phyloP scores from a whole-genome alignment of 106 monocot species.

The Amphibolis antarctica region DNA sequence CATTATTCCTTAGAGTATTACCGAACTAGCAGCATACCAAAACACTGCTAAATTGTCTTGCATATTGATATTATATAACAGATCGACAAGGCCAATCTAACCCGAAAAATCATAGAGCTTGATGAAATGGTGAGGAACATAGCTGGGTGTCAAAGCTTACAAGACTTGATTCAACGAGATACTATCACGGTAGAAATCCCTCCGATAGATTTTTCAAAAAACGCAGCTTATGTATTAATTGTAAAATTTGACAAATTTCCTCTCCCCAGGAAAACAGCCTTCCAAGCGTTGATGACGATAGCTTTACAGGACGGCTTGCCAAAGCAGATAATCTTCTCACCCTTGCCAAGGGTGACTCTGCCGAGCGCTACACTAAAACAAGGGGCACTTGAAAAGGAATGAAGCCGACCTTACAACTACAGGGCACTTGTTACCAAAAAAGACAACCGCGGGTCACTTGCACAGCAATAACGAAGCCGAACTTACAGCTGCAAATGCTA shows the following conservation, averaged over 20 bases:
- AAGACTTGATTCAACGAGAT: slow-evolving; percentile 13
- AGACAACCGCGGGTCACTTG: not conserved
- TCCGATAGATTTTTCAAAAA: not conserved
- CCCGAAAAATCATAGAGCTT: slow-evolving; percentile 36
- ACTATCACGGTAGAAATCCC: slow-evolving; percentile 8
- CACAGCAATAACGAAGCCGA: not conserved
- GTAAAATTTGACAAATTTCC: not conserved
- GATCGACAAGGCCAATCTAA: slow-evolving; percentile 62
- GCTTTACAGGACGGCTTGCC: slow-evolving; percentile 33
- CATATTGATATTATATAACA: too few relatives aligned
- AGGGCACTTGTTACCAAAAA: too few relatives aligned
- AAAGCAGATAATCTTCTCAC: slow-evolving; percentile 43
- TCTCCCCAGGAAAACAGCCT: slow-evolving; percentile 19
- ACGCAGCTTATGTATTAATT: not conserved
- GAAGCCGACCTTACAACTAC: not conserved
- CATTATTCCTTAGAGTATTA: not conserved
- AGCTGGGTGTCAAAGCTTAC: slow-evolving; percentile 17
- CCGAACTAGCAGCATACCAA: too few relatives aligned
- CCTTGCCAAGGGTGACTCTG: slow-evolving; percentile 3
- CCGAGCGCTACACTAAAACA: not conserved
- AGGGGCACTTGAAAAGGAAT: not conserved
- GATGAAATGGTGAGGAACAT: slow-evolving; percentile 29
- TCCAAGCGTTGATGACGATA: slow-evolving; percentile 10
- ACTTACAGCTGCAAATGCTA: too few relatives aligned
- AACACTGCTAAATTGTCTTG: too few relatives aligned